phyloP scores from a whole-genome alignment of 2,329 filamentous ascomycete species.

The Phialophora expanda region DNA sequence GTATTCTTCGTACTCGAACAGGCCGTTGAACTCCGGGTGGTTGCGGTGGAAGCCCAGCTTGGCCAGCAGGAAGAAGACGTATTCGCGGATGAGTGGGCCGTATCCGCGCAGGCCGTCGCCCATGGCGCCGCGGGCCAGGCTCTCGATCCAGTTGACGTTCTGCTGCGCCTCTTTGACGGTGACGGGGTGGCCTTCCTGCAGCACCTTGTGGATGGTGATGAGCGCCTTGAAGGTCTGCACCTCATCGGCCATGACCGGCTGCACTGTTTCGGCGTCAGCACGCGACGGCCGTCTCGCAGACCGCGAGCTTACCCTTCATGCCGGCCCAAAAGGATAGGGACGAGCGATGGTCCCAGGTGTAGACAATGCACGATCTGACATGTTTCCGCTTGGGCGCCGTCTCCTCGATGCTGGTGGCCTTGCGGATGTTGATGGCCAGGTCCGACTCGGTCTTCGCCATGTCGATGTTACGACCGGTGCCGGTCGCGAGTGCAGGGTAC shows the following conservation, averaged over 20 bases:
- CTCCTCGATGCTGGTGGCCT: conserved; percentile 64
- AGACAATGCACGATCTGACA: conserved; percentile 96
- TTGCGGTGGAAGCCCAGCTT: conserved; percentile 97
- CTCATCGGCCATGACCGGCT: conserved; percentile 97
- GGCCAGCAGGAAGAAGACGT: conserved; percentile 91
- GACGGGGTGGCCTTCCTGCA: conserved; percentile 93
- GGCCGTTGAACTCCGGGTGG: conserved; percentile 95
- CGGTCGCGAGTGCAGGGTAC: conserved; percentile 29
- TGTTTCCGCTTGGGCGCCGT: conserved; percentile 70
- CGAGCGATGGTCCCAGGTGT: conserved; percentile 98
- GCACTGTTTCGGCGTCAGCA: conserved; percentile 45
- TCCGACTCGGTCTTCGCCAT: conserved; percentile 61
- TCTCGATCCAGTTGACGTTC: conserved; percentile 90
- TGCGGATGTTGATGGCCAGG: conserved; percentile 69
- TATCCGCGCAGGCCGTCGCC: conserved; percentile 88
- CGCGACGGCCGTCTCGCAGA: background rate
- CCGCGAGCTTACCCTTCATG: conserved; percentile 69
- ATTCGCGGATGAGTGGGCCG: conserved; percentile 90
- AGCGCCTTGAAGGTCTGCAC: conserved; percentile 98
- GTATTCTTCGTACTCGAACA: conserved; percentile 99
- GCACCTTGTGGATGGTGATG: conserved; percentile 95
- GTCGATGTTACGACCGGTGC: conserved; percentile 38
- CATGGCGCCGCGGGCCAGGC: conserved; percentile 78
- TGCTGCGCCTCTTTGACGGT: conserved; percentile 86
- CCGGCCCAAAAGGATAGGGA: conserved; percentile 94